A percentile compares a stretch with the other conserved stretches of the same genome.
Evolutionary conservation across 805 yeast genomes (phyloP).

Genomic region (Pichia californica): DNA sequence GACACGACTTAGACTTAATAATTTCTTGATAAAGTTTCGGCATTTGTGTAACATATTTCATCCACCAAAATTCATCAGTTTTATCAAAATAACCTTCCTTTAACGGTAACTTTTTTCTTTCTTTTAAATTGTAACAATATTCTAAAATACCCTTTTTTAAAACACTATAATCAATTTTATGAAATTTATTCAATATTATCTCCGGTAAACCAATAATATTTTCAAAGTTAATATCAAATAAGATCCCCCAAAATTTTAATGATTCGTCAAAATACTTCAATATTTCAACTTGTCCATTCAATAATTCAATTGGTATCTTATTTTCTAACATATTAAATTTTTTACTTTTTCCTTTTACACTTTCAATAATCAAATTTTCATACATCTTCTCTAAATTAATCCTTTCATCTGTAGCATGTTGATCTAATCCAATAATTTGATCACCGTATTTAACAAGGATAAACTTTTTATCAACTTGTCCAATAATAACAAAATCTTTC

Average conservation of each 20-base stretch:
- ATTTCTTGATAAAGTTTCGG: conserved; percentile 48
- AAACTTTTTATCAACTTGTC: conserved; percentile 61
- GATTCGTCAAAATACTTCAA: conserved; percentile 25
- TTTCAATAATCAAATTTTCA: conserved; percentile 28
- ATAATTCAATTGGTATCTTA: conserved; percentile 19
- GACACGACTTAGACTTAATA: conserved; percentile 58
- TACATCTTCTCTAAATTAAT: conserved; percentile 49
- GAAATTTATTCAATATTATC: conserved; percentile 26
- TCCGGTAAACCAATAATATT: conserved; percentile 39
- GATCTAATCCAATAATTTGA: conserved; percentile 48
- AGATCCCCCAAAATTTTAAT: conserved; percentile 42
- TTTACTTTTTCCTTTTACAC: neutral
- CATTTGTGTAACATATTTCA: conserved; percentile 27
- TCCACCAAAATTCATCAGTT: conserved; percentile 5
- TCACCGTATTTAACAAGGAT: conserved; percentile 37
- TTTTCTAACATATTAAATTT: conserved; percentile 5
- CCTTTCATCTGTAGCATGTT: conserved; percentile 83
- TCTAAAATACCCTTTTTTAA: conserved; percentile 34
- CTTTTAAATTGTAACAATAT: conserved; percentile 24
- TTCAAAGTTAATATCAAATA: neutral
- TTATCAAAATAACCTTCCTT: neutral
- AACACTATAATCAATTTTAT: conserved; percentile 25
- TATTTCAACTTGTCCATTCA: conserved; percentile 28
- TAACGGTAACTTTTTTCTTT: neutral
- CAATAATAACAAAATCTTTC: conserved; percentile 30